Conservation (phyloP, 1,284 basidiomycete genomes). For the Pulchroboletus neoregius region DNA sequence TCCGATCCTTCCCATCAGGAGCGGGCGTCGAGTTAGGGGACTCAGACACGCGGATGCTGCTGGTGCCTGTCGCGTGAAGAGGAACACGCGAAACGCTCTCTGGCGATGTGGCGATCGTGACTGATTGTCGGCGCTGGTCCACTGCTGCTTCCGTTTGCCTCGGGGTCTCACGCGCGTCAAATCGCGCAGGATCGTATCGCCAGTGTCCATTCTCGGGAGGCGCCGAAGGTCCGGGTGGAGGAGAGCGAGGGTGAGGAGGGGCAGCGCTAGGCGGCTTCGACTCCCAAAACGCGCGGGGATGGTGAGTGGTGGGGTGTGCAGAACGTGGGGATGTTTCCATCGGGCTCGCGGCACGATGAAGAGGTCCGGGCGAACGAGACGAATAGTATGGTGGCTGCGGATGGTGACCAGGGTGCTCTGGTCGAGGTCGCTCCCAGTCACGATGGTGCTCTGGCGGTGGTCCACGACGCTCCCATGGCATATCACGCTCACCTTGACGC, state of each 20-base stretch:
- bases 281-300: conserved; percentile 31
- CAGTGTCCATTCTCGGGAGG: conserved; percentile 28
- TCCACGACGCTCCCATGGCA: conserved; percentile 52
- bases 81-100: conserved; percentile 33
- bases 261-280: conserved; percentile 31
- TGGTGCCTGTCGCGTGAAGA: conserved; percentile 22
- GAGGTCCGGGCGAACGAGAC: conserved; percentile 31
- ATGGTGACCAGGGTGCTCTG: conserved; percentile 43
- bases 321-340: conserved; percentile 53
- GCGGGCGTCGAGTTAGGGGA: conserved; percentile 39
- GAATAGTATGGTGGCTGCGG: conserved; percentile 32
- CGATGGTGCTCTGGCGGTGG: conserved; percentile 40
- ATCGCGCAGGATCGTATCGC: conserved; percentile 34
- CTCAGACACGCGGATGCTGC: conserved; percentile 36
- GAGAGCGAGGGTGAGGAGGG: conserved; percentile 28
- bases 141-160: conserved; percentile 23
- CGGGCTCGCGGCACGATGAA: conserved; percentile 36
- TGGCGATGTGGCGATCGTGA: conserved; percentile 31
- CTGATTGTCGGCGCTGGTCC: conserved; percentile 26
- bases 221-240: conserved; percentile 17
- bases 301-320: conserved; percentile 34
- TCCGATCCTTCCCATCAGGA: conserved; percentile 31
- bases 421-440: conserved; percentile 51
- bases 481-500: conserved; percentile 41
- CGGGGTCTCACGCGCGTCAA: conserved; percentile 31